These are phyloP conservation scores for Thyridium curvatum DNA, from an alignment of 2,329 filamentous ascomycete genomes.

Conservation along the genomic window DNA sequence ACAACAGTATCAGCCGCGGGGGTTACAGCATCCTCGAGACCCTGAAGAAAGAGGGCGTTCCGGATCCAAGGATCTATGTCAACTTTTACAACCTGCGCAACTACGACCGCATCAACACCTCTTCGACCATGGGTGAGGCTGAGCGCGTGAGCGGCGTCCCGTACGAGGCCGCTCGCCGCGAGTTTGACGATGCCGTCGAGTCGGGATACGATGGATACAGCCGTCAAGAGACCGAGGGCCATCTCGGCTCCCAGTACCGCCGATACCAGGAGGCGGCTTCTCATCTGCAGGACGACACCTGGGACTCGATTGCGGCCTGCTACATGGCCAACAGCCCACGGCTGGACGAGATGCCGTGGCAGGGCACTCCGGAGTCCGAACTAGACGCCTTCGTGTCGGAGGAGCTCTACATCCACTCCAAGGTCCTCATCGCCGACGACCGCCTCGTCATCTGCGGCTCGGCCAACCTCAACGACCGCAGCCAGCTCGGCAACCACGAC, in stretches of 20 bases:
- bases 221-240: conserved; percentile 13
- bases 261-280: conserved; percentile 68
- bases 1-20: conserved; percentile 71
- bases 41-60: conserved; percentile 57
- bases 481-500: conserved; percentile 79
- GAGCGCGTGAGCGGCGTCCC: conserved; percentile 58
- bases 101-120: conserved; percentile 76
- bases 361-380: conserved; percentile 47
- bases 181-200: conserved; percentile 54
- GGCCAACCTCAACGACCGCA: conserved; percentile 53
- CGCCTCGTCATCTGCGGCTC: conserved; percentile 74
- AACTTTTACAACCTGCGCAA: conserved; percentile 80
- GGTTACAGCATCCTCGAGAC: conserved; percentile 72
- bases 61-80: conserved; percentile 66
- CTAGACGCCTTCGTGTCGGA: conserved; percentile 57
- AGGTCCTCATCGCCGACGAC: conserved; percentile 77
- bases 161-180: conserved; percentile 59
- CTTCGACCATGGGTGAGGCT: conserved; percentile 51
- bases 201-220: conserved; percentile 31
- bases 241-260: conserved; percentile 46
- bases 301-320: conserved; percentile 71
- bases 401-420: conserved; percentile 58
- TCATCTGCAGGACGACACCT: conserved; percentile 47
- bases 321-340: conserved; percentile 77
- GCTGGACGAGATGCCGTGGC: conserved; percentile 53